Conservation (phyloP, 495 filamentous ascomycete genomes). For the Parathielavia appendiculata region DNA sequence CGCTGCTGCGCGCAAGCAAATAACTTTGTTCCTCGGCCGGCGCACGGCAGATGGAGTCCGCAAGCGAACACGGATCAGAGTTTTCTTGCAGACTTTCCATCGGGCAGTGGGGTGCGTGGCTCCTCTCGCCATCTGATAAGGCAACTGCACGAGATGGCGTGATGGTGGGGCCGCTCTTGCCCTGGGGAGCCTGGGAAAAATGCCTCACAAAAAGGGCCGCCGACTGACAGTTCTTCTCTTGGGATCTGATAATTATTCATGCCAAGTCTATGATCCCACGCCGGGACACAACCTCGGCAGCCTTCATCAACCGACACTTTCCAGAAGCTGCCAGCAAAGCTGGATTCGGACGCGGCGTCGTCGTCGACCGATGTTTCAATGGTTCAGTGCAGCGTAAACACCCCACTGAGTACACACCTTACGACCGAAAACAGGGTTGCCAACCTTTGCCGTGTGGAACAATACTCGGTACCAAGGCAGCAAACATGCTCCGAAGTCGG, state of each 20-base stretch:
- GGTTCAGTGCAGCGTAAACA: no score
- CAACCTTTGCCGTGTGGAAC: no score
- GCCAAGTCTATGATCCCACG: constrained; percentile 19
- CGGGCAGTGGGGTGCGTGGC: constrained; percentile 1
- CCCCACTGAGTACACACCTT: no score
- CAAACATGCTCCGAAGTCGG: constrained; percentile 34
- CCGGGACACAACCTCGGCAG: neutral
- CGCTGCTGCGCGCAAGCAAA: neutral
- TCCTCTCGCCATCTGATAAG: constrained; percentile 36
- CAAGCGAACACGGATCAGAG: constrained; percentile 8
- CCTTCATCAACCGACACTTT: neutral
- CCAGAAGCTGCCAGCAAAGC: no score
- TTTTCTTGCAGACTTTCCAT: constrained; percentile 14
- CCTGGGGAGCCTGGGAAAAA: constrained; percentile 19
- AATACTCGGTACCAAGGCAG: no score
- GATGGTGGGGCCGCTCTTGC: constrained; percentile 10
- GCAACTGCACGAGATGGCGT: constrained; percentile 4
- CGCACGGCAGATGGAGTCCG: no score
- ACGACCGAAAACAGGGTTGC: no score
- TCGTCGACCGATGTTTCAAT: no score
- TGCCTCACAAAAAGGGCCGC: constrained; percentile 22
- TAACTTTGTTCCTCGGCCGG: neutral
- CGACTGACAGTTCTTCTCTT: constrained; percentile 5
- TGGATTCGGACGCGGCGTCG: no score
- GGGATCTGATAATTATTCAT: constrained; percentile 43